phyloP scores from a whole-genome alignment of 768 basidiomycete species.

The Macrolepiota dolichaula region DNA sequence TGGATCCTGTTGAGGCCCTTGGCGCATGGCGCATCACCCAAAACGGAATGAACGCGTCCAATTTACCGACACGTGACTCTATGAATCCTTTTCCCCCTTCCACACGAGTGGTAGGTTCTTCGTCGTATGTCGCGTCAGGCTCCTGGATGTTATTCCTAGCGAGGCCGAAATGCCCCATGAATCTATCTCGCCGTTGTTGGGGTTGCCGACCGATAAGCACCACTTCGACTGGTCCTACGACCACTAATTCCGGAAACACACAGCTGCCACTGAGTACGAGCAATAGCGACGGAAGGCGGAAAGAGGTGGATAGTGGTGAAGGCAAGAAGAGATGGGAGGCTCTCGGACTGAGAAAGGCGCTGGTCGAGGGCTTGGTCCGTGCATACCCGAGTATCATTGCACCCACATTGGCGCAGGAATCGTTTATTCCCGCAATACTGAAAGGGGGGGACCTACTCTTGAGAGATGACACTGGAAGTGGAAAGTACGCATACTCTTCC shows the following conservation, averaged over 20 bases:
- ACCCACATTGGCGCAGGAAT: constrained; percentile 58
- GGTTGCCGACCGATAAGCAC: not conserved
- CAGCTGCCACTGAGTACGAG: not conserved
- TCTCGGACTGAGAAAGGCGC: constrained; percentile 47
- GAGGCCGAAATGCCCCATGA: not conserved
- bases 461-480: constrained; percentile 71
- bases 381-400: constrained; percentile 60
- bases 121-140: not conserved
- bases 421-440: constrained; percentile 61
- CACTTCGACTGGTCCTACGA: not conserved
- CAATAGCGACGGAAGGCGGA: not conserved
- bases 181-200: not conserved
- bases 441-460: constrained; percentile 57
- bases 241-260: too few species aligned
- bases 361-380: constrained; percentile 44
- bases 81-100: constrained; percentile 21
- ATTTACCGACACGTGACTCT: constrained; percentile 19
- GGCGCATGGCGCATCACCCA: too few species aligned
- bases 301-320: not conserved
- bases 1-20: too few species aligned
- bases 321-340: constrained; percentile 37
- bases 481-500: constrained; percentile 53
- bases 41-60: not conserved
- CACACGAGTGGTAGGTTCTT: constrained; percentile 10
- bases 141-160: not conserved